phyloP scores from a whole-genome alignment of 1,284 basidiomycete genomes.

The Sanguinoderma infundibulare region DNA sequence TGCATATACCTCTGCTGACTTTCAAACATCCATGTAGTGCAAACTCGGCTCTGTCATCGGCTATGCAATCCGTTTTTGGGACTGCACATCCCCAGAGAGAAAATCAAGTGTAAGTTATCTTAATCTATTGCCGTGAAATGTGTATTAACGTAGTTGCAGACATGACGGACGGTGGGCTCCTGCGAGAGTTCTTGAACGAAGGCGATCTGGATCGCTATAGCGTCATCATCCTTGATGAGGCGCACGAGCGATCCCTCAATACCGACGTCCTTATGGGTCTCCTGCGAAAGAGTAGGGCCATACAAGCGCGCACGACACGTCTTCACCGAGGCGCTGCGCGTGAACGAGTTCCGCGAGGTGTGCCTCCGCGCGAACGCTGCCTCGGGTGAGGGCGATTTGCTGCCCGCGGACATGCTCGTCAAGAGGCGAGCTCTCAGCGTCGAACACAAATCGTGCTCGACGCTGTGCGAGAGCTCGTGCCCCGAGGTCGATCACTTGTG shows the following conservation, averaged over 20 bases:
- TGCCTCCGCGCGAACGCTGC: conserved; percentile 52
- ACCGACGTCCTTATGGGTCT: conserved; percentile 98
- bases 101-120: conserved; percentile 84
- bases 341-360: conserved; percentile 71
- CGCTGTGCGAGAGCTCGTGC: conserved; percentile 80
- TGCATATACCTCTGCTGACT: too few species aligned
- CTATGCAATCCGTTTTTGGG: conserved; percentile 98
- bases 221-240: conserved; percentile 96
- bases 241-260: conserved; percentile 94
- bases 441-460: conserved; percentile 69
- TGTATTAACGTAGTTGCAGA: conserved; percentile 48
- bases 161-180: conserved; percentile 97
- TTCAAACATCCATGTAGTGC: conserved; percentile 68
- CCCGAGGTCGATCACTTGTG: conserved; percentile 76
- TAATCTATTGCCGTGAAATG: conserved; percentile 1
- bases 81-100: conserved; percentile 90
- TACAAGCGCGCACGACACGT: conserved; percentile 83
- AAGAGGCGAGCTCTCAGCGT: conserved; percentile 79
- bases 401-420: conserved; percentile 38
- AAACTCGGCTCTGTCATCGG: conserved; percentile 90
- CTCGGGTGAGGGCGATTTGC: conserved; percentile 8
- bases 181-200: conserved; percentile 95
- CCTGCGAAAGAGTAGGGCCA: conserved; percentile 84
- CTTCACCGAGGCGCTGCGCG: conserved; percentile 77
- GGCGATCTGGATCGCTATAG: conserved; percentile 95